Conservation (phyloP, 305 asterid species). For the Fraxinus greggii region DNA sequence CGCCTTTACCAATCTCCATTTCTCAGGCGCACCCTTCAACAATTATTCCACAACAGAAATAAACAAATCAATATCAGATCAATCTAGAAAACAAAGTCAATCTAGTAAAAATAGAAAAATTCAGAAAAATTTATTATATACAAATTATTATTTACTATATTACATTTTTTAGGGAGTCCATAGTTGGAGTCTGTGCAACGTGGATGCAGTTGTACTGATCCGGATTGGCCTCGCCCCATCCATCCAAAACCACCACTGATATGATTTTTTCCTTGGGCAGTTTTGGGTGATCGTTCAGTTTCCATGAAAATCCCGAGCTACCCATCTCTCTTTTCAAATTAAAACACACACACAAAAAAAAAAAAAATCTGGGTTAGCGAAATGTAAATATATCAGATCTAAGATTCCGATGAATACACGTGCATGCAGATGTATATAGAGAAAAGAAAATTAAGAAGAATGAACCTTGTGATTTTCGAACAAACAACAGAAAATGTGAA, state of each 20-base stretch:
- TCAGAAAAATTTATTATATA: not conserved
- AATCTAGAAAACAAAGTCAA: not conserved
- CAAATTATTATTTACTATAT: not conserved
- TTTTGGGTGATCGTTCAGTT: constrained; percentile 75
- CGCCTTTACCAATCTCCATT: constrained; percentile 89
- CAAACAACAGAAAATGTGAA: not conserved
- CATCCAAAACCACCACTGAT: constrained; percentile 83
- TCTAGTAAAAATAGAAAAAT: not conserved
- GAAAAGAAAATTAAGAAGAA: not conserved
- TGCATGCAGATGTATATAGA: not conserved
- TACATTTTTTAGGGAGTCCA: constrained; percentile 91
- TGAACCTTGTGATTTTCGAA: not conserved
- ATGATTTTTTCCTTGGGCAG: constrained; percentile 74
- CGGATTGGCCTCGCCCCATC: constrained; percentile 90
- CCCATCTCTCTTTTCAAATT: constrained; percentile 46
- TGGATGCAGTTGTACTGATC: constrained; percentile 79
- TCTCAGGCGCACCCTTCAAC: constrained; percentile 82
- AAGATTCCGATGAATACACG: not conserved
- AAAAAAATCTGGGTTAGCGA: not conserved
- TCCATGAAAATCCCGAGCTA: constrained; percentile 76
- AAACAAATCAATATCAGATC: constrained; percentile 10
- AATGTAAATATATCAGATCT: not conserved
- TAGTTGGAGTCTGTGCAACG: constrained; percentile 84
- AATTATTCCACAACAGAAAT: constrained; percentile 11
- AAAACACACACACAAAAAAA: not conserved